A percentile compares a stretch with the other conserved stretches of the same genome.
phyloP scores from a whole-genome alignment of 2,329 filamentous ascomycete species.

The Phialemonium atrogriseum region DNA sequence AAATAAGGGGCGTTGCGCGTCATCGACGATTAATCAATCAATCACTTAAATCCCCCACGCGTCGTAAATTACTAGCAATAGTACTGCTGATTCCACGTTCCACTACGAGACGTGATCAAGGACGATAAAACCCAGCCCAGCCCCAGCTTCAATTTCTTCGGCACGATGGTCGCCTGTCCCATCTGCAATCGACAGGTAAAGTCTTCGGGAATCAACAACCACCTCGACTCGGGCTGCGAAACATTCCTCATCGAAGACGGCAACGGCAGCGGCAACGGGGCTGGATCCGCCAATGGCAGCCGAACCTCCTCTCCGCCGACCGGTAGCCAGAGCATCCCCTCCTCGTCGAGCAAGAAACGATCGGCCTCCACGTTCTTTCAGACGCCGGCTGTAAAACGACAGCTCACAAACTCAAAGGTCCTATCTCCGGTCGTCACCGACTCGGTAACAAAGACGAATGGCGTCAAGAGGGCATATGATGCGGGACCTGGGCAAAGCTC shows the following conservation, averaged over 20 bases:
- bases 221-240: conserved; percentile 79
- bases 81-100: too few relatives aligned
- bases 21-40: too few relatives aligned
- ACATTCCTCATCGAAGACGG: conserved; percentile 50
- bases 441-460: conserved; percentile 20
- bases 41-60: too few relatives aligned
- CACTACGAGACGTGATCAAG: too few relatives aligned
- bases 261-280: conserved; percentile 18
- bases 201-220: conserved; percentile 71
- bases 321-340: conserved; percentile 25
- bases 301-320: conserved; percentile 21
- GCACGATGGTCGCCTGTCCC: conserved; percentile 61
- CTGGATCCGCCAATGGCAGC: too few relatives aligned
- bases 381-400: conserved; percentile 50
- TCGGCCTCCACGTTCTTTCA: conserved; percentile 53
- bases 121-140: too few relatives aligned
- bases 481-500: conserved; percentile 38
- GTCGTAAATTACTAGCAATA: too few relatives aligned
- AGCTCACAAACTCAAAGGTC: conserved; percentile 21
- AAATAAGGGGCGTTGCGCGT: too few relatives aligned
- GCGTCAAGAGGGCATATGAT: conserved; percentile 44
- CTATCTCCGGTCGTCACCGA: conserved; percentile 26
- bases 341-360: conserved; percentile 41
- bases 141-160: not conserved
- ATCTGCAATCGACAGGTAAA: conserved; percentile 71